Evolutionary conservation across 2,329 filamentous ascomycete species (phyloP).

Genomic region (Cercospora brassicicola): DNA sequence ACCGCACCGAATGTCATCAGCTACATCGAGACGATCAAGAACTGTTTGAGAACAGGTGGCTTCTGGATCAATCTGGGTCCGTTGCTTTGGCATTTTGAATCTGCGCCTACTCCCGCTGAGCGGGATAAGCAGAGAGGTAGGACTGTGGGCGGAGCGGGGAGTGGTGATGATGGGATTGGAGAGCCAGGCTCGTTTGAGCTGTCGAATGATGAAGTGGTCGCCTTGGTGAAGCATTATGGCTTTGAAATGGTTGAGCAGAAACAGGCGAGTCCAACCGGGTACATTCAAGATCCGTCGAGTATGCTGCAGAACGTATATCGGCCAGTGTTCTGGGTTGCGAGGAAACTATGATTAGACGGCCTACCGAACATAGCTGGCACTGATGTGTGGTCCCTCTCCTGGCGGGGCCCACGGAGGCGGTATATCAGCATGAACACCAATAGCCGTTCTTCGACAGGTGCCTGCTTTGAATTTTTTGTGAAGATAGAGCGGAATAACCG

Average conservation of each 20-base stretch:
- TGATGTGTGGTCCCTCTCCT: neutral
- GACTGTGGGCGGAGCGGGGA: constrained; percentile 1
- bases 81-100: constrained; percentile 92
- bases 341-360: constrained; percentile 55
- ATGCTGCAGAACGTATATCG: constrained; percentile 83
- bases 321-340: constrained; percentile 81
- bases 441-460: neutral
- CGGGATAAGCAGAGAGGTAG: constrained; percentile 45
- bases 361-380: neutral
- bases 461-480: neutral
- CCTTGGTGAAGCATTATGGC: constrained; percentile 70
- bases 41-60: constrained; percentile 75
- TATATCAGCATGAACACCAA: neutral
- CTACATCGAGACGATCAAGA: constrained; percentile 79
- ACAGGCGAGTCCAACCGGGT: constrained; percentile 65
- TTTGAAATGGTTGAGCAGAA: constrained; percentile 63
- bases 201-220: constrained; percentile 81
- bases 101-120: constrained; percentile 57
- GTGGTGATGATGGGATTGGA: constrained; percentile 57
- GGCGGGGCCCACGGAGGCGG: neutral
- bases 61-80: constrained; percentile 88
- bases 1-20: constrained; percentile 90
- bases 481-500: neutral
- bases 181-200: constrained; percentile 90
- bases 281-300: constrained; percentile 80